Conservation (phyloP, 805 yeast species). For the Kodamaea leandrae region DNA sequence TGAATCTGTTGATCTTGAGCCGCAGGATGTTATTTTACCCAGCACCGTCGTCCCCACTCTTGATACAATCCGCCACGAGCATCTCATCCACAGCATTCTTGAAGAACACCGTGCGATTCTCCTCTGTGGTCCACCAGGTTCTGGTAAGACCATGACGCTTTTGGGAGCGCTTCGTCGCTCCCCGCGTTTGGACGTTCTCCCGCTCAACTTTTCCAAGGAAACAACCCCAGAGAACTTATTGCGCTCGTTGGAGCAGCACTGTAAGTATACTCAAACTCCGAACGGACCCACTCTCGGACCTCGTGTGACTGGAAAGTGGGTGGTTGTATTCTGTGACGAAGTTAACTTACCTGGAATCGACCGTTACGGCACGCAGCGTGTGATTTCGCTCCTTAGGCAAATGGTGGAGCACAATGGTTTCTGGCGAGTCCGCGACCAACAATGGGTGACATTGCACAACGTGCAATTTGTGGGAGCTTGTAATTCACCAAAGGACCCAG, state of each 20-base stretch:
- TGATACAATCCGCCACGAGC: constrained; percentile 72
- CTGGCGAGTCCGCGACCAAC: constrained; percentile 58
- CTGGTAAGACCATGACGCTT: constrained; percentile 93
- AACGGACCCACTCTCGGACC: constrained; percentile 60
- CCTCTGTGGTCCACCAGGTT: constrained; percentile 95
- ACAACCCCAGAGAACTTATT: constrained; percentile 62
- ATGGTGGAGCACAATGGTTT: constrained; percentile 73
- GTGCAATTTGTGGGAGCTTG: constrained; percentile 94
- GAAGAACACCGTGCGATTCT: constrained; percentile 58
- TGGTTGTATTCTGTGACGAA: constrained; percentile 89
- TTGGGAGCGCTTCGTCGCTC: constrained; percentile 62
- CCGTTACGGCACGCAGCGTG: constrained; percentile 68
- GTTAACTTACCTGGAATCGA: constrained; percentile 78
- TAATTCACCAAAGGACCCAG: constrained; percentile 81
- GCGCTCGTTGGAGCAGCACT: constrained; percentile 67
- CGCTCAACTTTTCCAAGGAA: constrained; percentile 81
- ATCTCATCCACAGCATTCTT: constrained; percentile 54
- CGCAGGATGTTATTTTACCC: constrained; percentile 58
- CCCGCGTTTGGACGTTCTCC: constrained; percentile 55
- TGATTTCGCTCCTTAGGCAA: constrained; percentile 70
- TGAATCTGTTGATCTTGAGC: constrained; percentile 46
- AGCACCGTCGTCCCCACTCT: constrained; percentile 72
- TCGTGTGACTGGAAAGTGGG: constrained; percentile 57
- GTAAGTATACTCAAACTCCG: constrained; percentile 54
- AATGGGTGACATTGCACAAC: constrained; percentile 64